Evolutionary conservation across 495 filamentous ascomycete genomes (phyloP).

Genomic region (Pseudotulostoma volvatum): DNA sequence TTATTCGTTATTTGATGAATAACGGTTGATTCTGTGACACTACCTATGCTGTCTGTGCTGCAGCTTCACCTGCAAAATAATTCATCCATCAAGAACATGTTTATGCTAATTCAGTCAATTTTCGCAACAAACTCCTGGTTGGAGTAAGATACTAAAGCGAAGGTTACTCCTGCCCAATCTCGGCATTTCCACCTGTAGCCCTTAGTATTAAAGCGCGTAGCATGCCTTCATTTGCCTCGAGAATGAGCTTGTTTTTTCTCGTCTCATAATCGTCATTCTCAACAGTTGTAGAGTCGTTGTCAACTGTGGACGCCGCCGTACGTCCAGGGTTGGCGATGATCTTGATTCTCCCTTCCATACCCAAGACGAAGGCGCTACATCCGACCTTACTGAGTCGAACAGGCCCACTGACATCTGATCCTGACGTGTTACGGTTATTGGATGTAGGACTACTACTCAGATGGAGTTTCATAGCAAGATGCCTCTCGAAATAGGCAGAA

Average conservation of each 20-base stretch:
- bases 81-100: too few relatives aligned
- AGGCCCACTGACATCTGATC: slow-evolving; percentile 14
- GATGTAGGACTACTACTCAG: slow-evolving; percentile 2
- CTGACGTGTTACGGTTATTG: not conserved
- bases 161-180: too few relatives aligned
- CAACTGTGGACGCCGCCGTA: not conserved
- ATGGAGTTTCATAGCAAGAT: slow-evolving; percentile 33
- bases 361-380: slow-evolving; percentile 37
- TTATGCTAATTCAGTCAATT: too few relatives aligned
- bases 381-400: slow-evolving; percentile 34
- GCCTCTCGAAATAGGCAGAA: slow-evolving; percentile 24
- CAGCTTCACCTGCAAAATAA: too few relatives aligned
- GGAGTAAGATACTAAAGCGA: too few relatives aligned
- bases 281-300: not conserved
- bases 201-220: not conserved
- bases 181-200: too few relatives aligned
- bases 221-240: not conserved
- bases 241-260: not conserved
- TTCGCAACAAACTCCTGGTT: too few relatives aligned
- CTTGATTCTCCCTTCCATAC: slow-evolving; percentile 36
- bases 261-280: not conserved
- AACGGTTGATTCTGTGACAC: too few relatives aligned
- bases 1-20: too few relatives aligned
- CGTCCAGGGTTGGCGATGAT: slow-evolving; percentile 14
- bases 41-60: too few relatives aligned